phyloP scores from a whole-genome alignment of 2,329 filamentous ascomycete genomes.

The Sporothrix pallida region DNA sequence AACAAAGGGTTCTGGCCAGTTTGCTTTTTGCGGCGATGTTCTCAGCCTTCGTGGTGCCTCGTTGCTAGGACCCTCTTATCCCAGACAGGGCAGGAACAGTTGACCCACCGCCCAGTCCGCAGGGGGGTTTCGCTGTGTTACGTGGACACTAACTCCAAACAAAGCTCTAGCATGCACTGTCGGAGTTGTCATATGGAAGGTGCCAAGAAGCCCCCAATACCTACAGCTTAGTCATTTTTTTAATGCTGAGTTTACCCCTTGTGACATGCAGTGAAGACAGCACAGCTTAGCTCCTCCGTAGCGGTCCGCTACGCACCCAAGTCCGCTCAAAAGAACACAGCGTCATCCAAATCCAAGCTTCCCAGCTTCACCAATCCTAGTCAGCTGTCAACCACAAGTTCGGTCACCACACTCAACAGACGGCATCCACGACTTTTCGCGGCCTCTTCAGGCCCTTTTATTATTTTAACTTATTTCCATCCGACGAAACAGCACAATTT shows the following conservation, averaged over 20 bases:
- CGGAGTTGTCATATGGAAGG: not conserved
- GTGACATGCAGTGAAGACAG: not conserved
- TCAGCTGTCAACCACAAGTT: not conserved
- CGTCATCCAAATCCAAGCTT: constrained; percentile 26
- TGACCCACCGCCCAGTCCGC: not conserved
- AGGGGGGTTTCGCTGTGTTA: constrained; percentile 2
- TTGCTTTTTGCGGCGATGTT: constrained; percentile 31
- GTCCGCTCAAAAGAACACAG: constrained; percentile 11
- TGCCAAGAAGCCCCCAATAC: not conserved
- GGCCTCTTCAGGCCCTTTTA: not conserved
- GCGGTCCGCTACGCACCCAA: not conserved
- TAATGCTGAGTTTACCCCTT: not conserved
- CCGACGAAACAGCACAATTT: too few relatives aligned
- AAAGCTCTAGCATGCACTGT: not conserved
- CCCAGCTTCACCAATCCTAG: constrained; percentile 6
- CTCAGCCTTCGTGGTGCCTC: constrained; percentile 21
- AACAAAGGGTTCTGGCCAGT: constrained; percentile 28
- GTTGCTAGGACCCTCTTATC: constrained; percentile 28
- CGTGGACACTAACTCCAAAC: constrained; percentile 7
- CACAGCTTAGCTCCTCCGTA: not conserved
- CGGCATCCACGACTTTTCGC: not conserved
- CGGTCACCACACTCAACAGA: not conserved
- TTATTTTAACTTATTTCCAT: not conserved
- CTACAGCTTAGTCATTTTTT: constrained; percentile 24
- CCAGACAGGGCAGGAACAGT: not conserved